Base-by-base conservation (phyloP, 2,329 filamentous ascomycete species). In the Fusarium decemcellulare region DNA sequence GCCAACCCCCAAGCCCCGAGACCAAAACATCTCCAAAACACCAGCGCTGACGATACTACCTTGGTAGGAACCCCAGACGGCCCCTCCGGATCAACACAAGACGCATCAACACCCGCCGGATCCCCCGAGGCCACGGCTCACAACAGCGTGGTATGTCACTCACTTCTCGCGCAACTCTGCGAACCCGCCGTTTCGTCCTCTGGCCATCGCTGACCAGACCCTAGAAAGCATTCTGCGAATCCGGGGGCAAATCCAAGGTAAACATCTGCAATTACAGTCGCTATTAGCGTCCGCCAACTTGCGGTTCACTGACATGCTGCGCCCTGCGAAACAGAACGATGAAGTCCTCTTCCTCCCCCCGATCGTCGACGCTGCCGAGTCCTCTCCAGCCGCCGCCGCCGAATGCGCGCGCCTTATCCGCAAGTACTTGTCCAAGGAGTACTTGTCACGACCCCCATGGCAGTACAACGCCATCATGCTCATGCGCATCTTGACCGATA, bases 391-490 rank as follows among this genome's bases (percentile, higher is more conserved):
- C 48, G 96, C 96, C 7, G 95, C 95, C 27, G 90, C 91, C 69
- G 92, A 95, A 74, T 93, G 93, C 73, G 94, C 94, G 52, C 84
- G 88, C 70, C 85, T 92, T 70, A 93, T 98, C 76, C 92, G 93
- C 77, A 95, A 93, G 79, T 95, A 91, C 78, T 84, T 99, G 63
- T 87, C 89, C 73, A 91, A 90, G 71, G 92, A 95, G 47, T 90
- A 93, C 80, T 89, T 81, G 73, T 77, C 80, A 29, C 84, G 83
- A 47, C 85, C 93, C 10, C 90, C 92, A 74, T 90, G 91, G 72
- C 95, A 98, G 80, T 98, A 98, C 86, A 98, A 98, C 82, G 92
- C 94, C 68, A 90, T 98, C 76, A 98, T 98, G 96, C 88, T 99
- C 59, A 86, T 97, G 72, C 92, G 95, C 66, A 99, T 99, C 76